phyloP scores from a whole-genome alignment of 2,329 filamentous ascomycete species.

The Hymenoscyphus scutula region DNA sequence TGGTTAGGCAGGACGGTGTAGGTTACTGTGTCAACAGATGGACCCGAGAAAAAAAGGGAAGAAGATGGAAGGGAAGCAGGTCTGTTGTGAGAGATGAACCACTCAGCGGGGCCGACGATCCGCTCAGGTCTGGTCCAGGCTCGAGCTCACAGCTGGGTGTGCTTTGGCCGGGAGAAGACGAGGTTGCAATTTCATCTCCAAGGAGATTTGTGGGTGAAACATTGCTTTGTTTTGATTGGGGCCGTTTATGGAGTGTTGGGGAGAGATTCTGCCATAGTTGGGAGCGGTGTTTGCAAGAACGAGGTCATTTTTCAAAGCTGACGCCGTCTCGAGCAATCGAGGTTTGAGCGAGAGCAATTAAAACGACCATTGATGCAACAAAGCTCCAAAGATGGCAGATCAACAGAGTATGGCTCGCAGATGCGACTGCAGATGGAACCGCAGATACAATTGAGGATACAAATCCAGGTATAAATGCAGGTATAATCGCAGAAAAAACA shows the following conservation, averaged over 20 bases:
- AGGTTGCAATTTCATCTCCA: neutral
- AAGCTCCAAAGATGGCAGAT: neutral
- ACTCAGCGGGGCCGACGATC: constrained; percentile 11
- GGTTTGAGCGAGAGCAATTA: neutral
- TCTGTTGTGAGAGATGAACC: constrained; percentile 4
- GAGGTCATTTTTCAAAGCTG: neutral
- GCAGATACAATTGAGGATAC: neutral
- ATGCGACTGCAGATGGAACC: neutral
- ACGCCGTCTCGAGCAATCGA: neutral
- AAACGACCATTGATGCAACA: neutral
- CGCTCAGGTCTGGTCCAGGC: constrained; percentile 12
- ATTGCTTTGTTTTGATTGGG: neutral
- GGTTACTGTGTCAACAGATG: constrained; percentile 43
- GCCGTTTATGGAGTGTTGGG: no score
- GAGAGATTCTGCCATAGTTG: neutral
- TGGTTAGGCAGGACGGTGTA: constrained; percentile 32
- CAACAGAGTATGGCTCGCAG: neutral
- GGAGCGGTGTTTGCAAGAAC: neutral
- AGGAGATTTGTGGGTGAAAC: constrained; percentile 7
- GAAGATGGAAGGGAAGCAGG: constrained; percentile 22
- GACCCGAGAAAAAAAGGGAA: constrained; percentile 27
- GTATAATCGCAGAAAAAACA: constrained; percentile 5
- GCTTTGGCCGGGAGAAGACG: neutral
- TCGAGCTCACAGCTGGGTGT: constrained; percentile 10
- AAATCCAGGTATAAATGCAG: neutral